phyloP scores from a whole-genome alignment of 768 basidiomycete species.

The Suillus occidentalis region DNA sequence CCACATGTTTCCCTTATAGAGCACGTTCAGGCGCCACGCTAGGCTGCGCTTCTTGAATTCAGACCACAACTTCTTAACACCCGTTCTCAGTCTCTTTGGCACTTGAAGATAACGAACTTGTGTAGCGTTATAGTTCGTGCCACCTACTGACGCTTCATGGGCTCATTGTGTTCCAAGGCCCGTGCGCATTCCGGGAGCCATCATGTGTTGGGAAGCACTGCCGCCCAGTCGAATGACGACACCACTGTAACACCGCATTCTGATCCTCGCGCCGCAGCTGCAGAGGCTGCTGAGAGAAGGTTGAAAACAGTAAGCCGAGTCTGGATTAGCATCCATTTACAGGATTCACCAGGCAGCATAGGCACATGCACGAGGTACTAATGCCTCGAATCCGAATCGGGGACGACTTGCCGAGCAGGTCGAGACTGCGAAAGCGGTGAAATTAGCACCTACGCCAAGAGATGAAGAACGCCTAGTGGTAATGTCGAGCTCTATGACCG shows the following conservation, averaged over 20 bases:
- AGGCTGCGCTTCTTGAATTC: conserved; percentile 1
- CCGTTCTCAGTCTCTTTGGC: background rate
- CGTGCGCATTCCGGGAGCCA: conserved; percentile 43
- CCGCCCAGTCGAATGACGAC: conserved; percentile 27
- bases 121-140: background rate
- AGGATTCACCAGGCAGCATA: conserved; percentile 29
- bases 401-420: conserved; percentile 45
- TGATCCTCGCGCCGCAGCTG: conserved; percentile 55
- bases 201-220: conserved; percentile 47
- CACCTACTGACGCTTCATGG: conserved; percentile 38
- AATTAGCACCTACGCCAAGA: conserved; percentile 37
- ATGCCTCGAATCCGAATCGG: conserved; percentile 44
- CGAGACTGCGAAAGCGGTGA: conserved; percentile 38
- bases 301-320: conserved; percentile 49
- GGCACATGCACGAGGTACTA: conserved; percentile 45
- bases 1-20: background rate
- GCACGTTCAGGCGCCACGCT: background rate
- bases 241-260: conserved; percentile 19
- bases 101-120: background rate
- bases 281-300: conserved; percentile 63
- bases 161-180: conserved; percentile 57
- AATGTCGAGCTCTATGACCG: conserved; percentile 28
- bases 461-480: conserved; percentile 47
- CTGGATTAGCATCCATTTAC: conserved; percentile 14
- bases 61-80: conserved; percentile 8